A percentile compares a stretch with the other conserved stretches of the same genome.
Conservation (phyloP, 345 rosid genomes). For the Orychophragmus violaceus region DNA sequence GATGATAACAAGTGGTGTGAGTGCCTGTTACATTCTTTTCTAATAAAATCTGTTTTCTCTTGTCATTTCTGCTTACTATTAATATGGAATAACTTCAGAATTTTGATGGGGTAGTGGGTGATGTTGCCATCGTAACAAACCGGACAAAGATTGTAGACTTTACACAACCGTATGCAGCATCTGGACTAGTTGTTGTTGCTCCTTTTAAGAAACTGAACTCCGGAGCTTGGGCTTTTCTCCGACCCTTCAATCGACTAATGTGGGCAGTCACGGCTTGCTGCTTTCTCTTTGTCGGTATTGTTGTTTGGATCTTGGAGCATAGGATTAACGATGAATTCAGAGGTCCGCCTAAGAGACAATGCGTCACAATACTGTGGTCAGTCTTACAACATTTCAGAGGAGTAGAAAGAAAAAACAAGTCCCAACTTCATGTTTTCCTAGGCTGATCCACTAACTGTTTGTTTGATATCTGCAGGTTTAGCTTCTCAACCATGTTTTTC, state of each 20-base stretch:
- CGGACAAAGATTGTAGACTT: conserved; percentile 84
- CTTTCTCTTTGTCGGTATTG: conserved; percentile 68
- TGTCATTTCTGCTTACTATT: background rate
- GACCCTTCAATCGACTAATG: conserved; percentile 61
- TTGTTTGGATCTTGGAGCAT: conserved; percentile 94
- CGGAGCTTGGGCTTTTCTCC: conserved; percentile 93
- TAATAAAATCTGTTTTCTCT: background rate
- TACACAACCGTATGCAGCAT: conserved; percentile 85
- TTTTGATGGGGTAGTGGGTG: conserved; percentile 89
- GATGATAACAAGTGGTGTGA: conserved; percentile 69
- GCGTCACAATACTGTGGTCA: conserved; percentile 80
- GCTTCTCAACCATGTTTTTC: conserved; percentile 89
- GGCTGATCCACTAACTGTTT: conserved; percentile 32
- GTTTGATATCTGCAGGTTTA: conserved; percentile 69
- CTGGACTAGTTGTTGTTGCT: conserved; percentile 88
- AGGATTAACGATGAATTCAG: conserved; percentile 88
- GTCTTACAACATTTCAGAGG: conserved; percentile 2
- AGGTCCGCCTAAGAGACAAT: conserved; percentile 77
- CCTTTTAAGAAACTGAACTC: conserved; percentile 67
- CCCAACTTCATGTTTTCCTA: background rate
- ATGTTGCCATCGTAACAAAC: conserved; percentile 77
- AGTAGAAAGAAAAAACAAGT: background rate
- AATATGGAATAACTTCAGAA: conserved; percentile 33
- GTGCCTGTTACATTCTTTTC: conserved; percentile 26
- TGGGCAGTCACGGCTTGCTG: conserved; percentile 68